Base-by-base conservation (phyloP, 108 stramenopile species). In the Conticribra guillardii region DNA sequence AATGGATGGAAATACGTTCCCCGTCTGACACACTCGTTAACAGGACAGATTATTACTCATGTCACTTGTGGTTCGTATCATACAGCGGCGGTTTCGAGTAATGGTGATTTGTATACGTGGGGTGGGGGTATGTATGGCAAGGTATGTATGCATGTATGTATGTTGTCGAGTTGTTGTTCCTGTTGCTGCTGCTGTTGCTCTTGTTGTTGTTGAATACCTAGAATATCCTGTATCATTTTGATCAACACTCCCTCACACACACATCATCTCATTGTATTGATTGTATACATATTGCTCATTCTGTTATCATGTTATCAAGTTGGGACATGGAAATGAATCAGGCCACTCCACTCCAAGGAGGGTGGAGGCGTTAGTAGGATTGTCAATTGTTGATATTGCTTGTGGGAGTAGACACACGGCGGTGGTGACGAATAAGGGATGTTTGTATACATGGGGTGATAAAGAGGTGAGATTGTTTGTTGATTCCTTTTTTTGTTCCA, bases 91-190 rank as follows among this genome's bases (percentile, higher is more conserved):
- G 97, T 96, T 0, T 86, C 91, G 14, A 84, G 85, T 8, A 91
- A 94, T 67, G 97, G 97, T 14, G 95, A 95, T 75, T 82, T 97
- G 29, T 96, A 79, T 46, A 67, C 65, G 47, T 70, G 91, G 92
- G 96, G 96, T 54, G 97, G 97, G 1, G 97, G 97, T 34, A 97
- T 97, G 97, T 97, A 97, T 74, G 97, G 97, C 0, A 97, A 97
- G 74, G 22, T 55, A 8, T 44, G 64, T 62, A 29, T 48, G 61
- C 29, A 41, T n/a, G n/a, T n/a, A n/a, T n/a, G n/a, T n/a, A 41
- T 11, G 5, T 41, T 41, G 5, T 41, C 5, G 11, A 41, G 5
- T 41, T 41, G 37, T 41, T 41, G 37, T 41, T 5, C 5, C 11
- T 41, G 5, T 5, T 9, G 37, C 8, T 9, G 37, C 11, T 41